Conservation (phyloP, 2,329 filamentous ascomycete species). For the Gnomoniopsis smithogilvyi region DNA sequence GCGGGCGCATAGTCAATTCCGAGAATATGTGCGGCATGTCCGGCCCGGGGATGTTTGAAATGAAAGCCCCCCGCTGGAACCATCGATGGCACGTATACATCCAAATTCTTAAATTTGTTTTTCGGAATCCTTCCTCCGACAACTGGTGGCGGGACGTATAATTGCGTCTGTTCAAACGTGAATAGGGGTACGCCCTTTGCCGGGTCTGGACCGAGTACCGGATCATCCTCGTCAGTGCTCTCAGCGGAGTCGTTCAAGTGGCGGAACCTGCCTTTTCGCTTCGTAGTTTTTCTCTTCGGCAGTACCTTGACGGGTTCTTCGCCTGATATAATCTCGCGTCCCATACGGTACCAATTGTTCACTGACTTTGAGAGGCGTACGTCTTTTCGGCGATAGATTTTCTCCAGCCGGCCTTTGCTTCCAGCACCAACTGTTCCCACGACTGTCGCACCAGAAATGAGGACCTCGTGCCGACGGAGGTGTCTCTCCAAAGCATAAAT, state of each 20-base stretch:
- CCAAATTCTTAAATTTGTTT: conserved; percentile 92
- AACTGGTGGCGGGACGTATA: conserved; percentile 75
- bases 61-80: conserved; percentile 78
- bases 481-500: conserved; percentile 83
- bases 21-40: conserved; percentile 69
- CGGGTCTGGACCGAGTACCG: conserved; percentile 38
- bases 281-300: conserved; percentile 40
- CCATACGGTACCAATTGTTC: conserved; percentile 89
- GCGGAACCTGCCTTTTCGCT: conserved; percentile 18
- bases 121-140: conserved; percentile 74
- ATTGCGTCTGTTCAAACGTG: conserved; percentile 62
- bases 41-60: conserved; percentile 58
- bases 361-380: conserved; percentile 74
- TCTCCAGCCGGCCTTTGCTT: conserved; percentile 61
- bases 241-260: conserved; percentile 34
- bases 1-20: conserved; percentile 86
- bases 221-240: conserved; percentile 42
- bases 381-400: conserved; percentile 78
- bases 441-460: conserved; percentile 65
- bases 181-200: conserved; percentile 56
- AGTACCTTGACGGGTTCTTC: conserved; percentile 82
- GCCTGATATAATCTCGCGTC: conserved; percentile 71
- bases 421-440: conserved; percentile 77
- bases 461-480: conserved; percentile 76
- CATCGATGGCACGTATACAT: conserved; percentile 91